Base-by-base conservation (phyloP, 345 rosid genomes). In the Gossypium stocksii region DNA sequence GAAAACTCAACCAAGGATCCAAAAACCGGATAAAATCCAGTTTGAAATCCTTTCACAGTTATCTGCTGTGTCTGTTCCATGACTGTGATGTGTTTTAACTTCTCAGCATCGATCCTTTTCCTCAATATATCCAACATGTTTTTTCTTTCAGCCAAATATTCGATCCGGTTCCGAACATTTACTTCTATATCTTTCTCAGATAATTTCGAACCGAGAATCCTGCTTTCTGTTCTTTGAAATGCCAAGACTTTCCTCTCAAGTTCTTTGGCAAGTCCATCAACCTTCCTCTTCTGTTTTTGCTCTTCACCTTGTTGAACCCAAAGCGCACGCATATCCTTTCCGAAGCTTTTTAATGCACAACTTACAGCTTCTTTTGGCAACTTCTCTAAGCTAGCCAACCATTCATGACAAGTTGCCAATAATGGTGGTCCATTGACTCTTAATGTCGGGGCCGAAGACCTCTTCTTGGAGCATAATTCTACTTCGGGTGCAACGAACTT, bases 221-320 rank as follows among this genome's bases (percentile, higher is more conserved):
- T 74, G 11, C 66, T 81, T 57, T 84, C 84, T 51, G 59, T 80
- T 60, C 76, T 82, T 66, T 79, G 77, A n/a, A 78, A 74, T 38
- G 76, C 84, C 65, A 61, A 43, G 60, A 58, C 75, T 69, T 64
- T 82, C 76, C 70, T 75, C 7, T 82, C 83, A 27, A 73, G 78
- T 59, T 84, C 81, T 58, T 78, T 80, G 14, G 76, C 70, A 7
- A 86, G 70, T n/a, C 61, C 72, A 59, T 82, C 82, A 12, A 80
- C 81, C 49, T 86, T 84, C 67, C 86, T 82, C 83, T 81, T 84
- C 34, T 76, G 86, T 4, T 86, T 77, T 29, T 79, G 82, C 76
- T 86, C 87, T 38, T 81, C 76, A 17, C 87, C 82, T 54, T 86
- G 87, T 57, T 84, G 86, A 71, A 48, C 62, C 82, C 78, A 79